phyloP scores from a whole-genome alignment of 169 alveolate genomes.

The Cryptosporidium sp. region DNA sequence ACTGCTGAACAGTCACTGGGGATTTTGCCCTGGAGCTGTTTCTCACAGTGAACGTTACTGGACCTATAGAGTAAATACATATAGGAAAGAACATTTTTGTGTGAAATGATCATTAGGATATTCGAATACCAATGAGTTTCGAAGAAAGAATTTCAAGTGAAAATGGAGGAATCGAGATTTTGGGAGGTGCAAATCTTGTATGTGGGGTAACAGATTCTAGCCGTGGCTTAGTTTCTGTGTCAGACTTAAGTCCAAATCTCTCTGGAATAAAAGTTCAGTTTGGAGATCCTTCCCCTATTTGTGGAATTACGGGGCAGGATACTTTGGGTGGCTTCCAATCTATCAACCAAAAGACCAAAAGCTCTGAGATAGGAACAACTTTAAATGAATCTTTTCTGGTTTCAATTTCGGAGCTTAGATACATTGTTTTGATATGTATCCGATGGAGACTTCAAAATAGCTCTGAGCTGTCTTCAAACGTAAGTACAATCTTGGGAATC shows the following conservation, averaged over 20 bases:
- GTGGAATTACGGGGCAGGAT: neutral
- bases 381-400: conserved; percentile 13
- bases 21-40: conserved; percentile 27
- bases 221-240: neutral
- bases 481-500: neutral
- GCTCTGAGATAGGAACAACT: neutral
- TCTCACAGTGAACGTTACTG: neutral
- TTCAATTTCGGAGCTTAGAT: conserved; percentile 38
- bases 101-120: conserved; percentile 16
- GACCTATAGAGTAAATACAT: neutral
- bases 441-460: conserved; percentile 52
- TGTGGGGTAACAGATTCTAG: neutral
- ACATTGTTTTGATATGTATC: conserved; percentile 54
- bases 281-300: neutral
- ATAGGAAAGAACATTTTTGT: neutral
- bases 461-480: conserved; percentile 3
- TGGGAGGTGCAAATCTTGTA: neutral
- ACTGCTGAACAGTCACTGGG: neutral
- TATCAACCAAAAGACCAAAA: neutral
- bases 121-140: conserved; percentile 40
- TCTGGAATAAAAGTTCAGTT: neutral
- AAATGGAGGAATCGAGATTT: neutral
- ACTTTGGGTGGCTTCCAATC: neutral
- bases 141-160: conserved; percentile 25
- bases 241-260: conserved; percentile 24